A percentile compares a stretch with the other conserved stretches of the same genome.
phyloP scores from a whole-genome alignment of 1,139 yeast genomes.

The Yamadazyma blattariae region DNA sequence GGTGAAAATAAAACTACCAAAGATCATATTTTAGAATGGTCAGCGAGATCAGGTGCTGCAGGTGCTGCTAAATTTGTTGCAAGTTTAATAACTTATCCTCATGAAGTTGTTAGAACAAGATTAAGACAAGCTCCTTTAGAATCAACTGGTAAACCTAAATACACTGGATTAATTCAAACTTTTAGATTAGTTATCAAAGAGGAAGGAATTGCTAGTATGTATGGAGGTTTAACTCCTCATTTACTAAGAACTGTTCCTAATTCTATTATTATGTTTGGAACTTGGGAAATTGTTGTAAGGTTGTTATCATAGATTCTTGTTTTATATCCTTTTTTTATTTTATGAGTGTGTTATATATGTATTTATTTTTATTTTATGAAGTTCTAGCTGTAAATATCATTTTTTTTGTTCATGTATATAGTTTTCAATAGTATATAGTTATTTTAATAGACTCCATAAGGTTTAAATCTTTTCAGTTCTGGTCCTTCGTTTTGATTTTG shows the following conservation, averaged over 20 bases:
- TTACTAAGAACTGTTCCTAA: conserved; percentile 95
- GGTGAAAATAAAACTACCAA: conserved; percentile 46
- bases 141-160: conserved; percentile 77
- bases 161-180: conserved; percentile 86
- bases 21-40: conserved; percentile 83
- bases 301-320: conserved; percentile 40
- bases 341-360: background rate
- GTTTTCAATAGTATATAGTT: too few relatives aligned
- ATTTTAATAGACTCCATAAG: too few relatives aligned
- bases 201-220: conserved; percentile 91
- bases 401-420: too few relatives aligned
- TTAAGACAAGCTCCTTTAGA: conserved; percentile 87
- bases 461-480: too few relatives aligned
- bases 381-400: too few relatives aligned
- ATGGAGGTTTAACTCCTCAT: conserved; percentile 97
- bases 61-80: conserved; percentile 96
- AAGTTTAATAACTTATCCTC: conserved; percentile 91
- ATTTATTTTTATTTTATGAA: too few relatives aligned
- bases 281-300: conserved; percentile 92
- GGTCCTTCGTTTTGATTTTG: too few relatives aligned
- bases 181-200: conserved; percentile 80
- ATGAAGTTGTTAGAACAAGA: conserved; percentile 94
- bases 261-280: conserved; percentile 97
- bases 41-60: conserved; percentile 95
- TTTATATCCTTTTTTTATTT: background rate